These are phyloP conservation scores for Cotoneaster glaucophyllus DNA, from an alignment of 306 rosid genomes.

Conservation along the genomic window DNA sequence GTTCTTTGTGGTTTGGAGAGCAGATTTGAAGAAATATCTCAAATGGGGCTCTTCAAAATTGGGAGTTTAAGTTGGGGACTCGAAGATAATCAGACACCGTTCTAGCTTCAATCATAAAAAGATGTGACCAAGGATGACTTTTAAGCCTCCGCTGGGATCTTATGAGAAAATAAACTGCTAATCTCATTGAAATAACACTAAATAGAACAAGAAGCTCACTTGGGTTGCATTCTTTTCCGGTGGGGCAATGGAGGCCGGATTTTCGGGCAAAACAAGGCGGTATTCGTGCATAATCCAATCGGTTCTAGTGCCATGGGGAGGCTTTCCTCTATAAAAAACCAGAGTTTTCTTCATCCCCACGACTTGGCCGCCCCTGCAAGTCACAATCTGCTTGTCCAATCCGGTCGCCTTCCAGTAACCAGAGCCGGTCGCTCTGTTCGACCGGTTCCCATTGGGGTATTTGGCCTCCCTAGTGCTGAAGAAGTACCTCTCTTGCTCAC, in stretches of 20 bases:
- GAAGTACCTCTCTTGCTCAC: constrained; percentile 82
- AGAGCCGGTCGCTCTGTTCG: constrained; percentile 81
- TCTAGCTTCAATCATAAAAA: no score
- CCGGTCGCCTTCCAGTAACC: constrained; percentile 99
- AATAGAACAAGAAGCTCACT: constrained; percentile 13
- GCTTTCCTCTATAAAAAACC: constrained; percentile 86
- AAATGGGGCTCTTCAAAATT: not conserved
- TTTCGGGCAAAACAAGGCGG: constrained; percentile 45
- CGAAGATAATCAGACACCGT: no score
- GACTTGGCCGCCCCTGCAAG: constrained; percentile 36
- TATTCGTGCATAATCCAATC: constrained; percentile 99
- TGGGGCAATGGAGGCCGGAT: constrained; percentile 6
- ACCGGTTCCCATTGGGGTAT: constrained; percentile 86
- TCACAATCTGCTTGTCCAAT: constrained; percentile 62
- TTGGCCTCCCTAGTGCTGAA: constrained; percentile 91
- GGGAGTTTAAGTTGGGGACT: no score
- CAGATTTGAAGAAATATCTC: not conserved
- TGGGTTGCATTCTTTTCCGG: constrained; percentile 19
- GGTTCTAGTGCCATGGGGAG: constrained; percentile 83
- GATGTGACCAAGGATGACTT: no score
- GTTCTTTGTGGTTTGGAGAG: not conserved
- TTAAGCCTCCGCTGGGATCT: no score
- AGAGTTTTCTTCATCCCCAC: constrained; percentile 92
- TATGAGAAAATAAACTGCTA: not conserved
- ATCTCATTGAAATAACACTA: not conserved